A percentile compares a stretch with the other conserved stretches of the same genome.
Evolutionary conservation across 345 rosid species (phyloP).

Genomic region (Kernera saxatilis): DNA sequence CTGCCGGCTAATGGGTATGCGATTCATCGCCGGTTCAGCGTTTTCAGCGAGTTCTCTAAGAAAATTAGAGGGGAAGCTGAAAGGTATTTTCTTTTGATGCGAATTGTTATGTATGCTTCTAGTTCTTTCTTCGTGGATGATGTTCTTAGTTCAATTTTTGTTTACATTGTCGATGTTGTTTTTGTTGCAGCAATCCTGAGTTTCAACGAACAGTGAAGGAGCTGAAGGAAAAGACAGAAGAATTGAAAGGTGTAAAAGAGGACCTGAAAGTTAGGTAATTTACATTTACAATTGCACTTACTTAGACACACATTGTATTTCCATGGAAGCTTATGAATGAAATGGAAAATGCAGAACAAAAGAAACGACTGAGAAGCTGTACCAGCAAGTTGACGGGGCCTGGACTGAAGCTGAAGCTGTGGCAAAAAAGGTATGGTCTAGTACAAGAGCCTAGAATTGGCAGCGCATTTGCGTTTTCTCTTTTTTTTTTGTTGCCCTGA

Average conservation of each 20-base stretch:
- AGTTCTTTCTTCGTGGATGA: not conserved
- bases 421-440: slow-evolving; percentile 65
- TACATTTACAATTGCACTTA: not conserved
- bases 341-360: slow-evolving; percentile 83
- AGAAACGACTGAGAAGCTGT: slow-evolving; percentile 83
- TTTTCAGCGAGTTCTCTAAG: slow-evolving; percentile 72
- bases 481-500: not conserved
- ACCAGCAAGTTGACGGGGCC: slow-evolving; percentile 75
- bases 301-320: slow-evolving; percentile 46
- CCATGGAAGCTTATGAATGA: slow-evolving; percentile 56
- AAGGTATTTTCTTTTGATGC: not conserved
- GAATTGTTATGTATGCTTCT: not conserved
- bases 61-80: slow-evolving; percentile 71
- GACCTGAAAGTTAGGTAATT: slow-evolving; percentile 72
- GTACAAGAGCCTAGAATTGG: not conserved
- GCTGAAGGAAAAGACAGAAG: slow-evolving; percentile 69
- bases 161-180: not conserved
- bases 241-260: slow-evolving; percentile 61
- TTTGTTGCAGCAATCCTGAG: slow-evolving; percentile 58
- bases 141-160: not conserved
- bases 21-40: slow-evolving; percentile 54
- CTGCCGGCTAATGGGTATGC: slow-evolving; percentile 32
- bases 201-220: slow-evolving; percentile 72
- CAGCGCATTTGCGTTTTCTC: not conserved
- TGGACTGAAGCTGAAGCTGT: slow-evolving; percentile 92